Evolutionary conservation across 768 basidiomycete species (phyloP), one percentile per base, ranked within the genome.

Genomic region (Trametes punicea): DNA sequence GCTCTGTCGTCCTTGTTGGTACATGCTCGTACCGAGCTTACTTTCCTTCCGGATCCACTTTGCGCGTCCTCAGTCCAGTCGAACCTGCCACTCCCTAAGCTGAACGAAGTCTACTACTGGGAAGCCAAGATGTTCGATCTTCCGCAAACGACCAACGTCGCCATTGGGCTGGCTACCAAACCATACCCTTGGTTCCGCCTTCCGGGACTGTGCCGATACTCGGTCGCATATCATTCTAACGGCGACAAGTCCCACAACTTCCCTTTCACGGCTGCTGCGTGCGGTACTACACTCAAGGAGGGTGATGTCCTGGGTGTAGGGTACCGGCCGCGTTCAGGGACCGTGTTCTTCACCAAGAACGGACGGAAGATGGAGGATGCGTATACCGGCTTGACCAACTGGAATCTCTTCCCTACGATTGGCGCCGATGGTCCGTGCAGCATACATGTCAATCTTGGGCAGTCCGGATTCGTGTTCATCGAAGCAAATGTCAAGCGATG

Each of bases 401-500:
- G 88, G 80, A 98, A 98, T 66, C 81, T 99, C 16, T 99, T 99
- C 79, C 97, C 97, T 52, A 94, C 93, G 46, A 85, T 99, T 51
- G 97, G 96, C 42, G 94, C 96, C 16, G 92, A 96, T 66, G 95
- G 96, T 0, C 91, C 96, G 5, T 96, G 93, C 71, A 95, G 89
- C 61, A 86, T 99, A 7, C 97, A 99, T 64, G 91, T 98, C 67
- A 99, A 99, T 70, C 81, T 99, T 13, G 97, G 97, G 7, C 97
- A 98, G 73, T 88, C 92, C 4, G 97, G 97, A 4, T 99, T 99
- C 69, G 97, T 98, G 34, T 98, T 97, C 65, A 98, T 99, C 65
- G 97, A 99, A 74, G 97, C 97, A 30, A 98, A 99, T 68, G 97
- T 99, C 60, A 99, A 99, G 81, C 98, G 98, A 70, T 99, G 97